Base-by-base conservation (phyloP, 1,284 basidiomycete genomes). In the Flammula alnicola region DNA sequence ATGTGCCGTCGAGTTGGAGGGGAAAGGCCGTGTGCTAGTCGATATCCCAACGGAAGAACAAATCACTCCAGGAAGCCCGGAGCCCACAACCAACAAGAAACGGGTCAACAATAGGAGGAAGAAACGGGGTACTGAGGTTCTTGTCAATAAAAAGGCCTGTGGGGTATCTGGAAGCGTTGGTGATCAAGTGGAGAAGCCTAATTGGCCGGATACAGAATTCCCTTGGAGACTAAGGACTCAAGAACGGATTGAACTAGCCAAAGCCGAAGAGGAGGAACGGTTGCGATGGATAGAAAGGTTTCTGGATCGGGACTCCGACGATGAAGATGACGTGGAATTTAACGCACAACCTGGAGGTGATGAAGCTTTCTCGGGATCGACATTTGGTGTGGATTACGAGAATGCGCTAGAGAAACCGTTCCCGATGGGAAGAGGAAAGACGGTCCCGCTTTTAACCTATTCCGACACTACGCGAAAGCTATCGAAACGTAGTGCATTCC, bases 131-230 rank as follows among this genome's bases (percentile, higher is more conserved):
- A 55, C 43, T 5, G 66, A 71, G 25, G 33, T 45, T 10, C 50
- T 60, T 5, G 63, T 58, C 33, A 67, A 71, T 29, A 72, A 72
- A 55, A 67, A 66, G 47, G 52, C 56, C 1, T 47, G 56, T 10
- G 58, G 58, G 1, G 56, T 51, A 5, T 55, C 60, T 22, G 57
- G 54, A 19, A 49, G 55, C n/a, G 53, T 49, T n/a, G 70, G 71
- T 14, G 60, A 57, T 20, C 52, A 53, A 11, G 17, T 55, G 6
- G 64, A 76, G 20, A 75, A 68, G 47, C 86, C 88, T 7, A 84
- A 87, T 62, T 92, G 89, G 89, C 81, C 84, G 6, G 89, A 92
- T 59, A 56, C 72, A 10, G 80, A 82, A 61, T 89, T 90, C 58
- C 89, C 89, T 12, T 92, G 89, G 89, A 75, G 77, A 42, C 61